These are phyloP conservation scores for Ganoderma resinaceum DNA, from an alignment of 1,284 basidiomycete genomes.

Conservation along the genomic window DNA sequence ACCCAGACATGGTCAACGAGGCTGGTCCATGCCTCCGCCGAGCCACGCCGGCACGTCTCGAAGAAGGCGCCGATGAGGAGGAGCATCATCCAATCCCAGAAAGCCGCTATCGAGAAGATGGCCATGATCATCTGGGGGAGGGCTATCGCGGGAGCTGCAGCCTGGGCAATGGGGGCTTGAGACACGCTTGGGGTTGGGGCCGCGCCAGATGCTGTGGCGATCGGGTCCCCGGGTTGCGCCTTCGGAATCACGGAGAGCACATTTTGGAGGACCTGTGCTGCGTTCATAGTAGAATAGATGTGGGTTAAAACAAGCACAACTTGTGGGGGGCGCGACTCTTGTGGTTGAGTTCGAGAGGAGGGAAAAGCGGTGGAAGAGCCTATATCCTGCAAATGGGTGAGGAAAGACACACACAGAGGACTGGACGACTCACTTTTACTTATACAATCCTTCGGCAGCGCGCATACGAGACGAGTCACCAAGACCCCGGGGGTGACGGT, in stretches of 20 bases:
- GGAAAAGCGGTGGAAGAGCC: too few species aligned
- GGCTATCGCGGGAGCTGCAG: background rate
- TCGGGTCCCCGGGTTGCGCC: slow-evolving; percentile 2
- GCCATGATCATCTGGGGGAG: slow-evolving; percentile 51
- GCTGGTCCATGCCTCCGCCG: slow-evolving; percentile 50
- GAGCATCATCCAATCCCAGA: slow-evolving; percentile 72
- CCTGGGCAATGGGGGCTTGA: background rate
- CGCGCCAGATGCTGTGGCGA: background rate
- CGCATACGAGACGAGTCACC: background rate
- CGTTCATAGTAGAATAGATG: slow-evolving; percentile 16
- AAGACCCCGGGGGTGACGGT: background rate
- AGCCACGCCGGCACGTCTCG: slow-evolving; percentile 60
- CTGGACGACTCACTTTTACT: background rate
- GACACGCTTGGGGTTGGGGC: background rate
- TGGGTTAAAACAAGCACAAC: background rate
- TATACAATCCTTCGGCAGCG: background rate
- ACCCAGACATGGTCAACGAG: slow-evolving; percentile 64
- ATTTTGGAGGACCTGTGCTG: slow-evolving; percentile 24
- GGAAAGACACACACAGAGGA: too few species aligned
- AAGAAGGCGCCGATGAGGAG: slow-evolving; percentile 65
- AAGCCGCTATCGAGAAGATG: slow-evolving; percentile 50
- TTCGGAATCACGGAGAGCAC: slow-evolving; percentile 22
- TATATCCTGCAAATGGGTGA: too few species aligned
- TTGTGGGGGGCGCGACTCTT: too few species aligned
- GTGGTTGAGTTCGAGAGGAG: background rate